Base-by-base conservation (phyloP, 106 monocot genomes). In the Apostasia shenzhenica region DNA sequence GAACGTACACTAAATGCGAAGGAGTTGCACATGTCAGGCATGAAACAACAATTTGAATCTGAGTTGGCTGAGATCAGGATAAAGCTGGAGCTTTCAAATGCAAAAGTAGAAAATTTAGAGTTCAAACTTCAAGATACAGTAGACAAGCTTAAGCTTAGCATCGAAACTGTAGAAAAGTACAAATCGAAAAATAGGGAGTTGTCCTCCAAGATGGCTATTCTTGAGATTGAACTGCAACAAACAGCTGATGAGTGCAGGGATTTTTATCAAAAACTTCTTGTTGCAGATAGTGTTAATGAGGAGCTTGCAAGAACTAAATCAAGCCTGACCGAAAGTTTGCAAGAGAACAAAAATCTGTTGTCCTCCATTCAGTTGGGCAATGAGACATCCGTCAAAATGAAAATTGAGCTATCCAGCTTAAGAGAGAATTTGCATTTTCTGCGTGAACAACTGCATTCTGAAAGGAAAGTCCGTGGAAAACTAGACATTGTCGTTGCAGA, bases 181-280 rank as follows among this genome's bases (percentile, higher is more conserved):
- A 48, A 10, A 37, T 57, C 68, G 42, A 60, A 63, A 66, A 85
- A 85, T 70, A 75, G 14, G 43, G 87, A 91, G 51, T 77, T 94
- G 75, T 72, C 66, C 45, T 81, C 85, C 60, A 88, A 77, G 66
- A 42, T 91, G 41, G 40, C 71, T 44, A 40, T 72, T 44, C 54
- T 91, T 60, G 87, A 91, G 77, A 61, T 72, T 68, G 79, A 94
- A 67, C 62, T 85, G 51, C 81, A 91, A 48, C 63, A 77, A 61
- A 70, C 67, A 40, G 81, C 70, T 57, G 70, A 75, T 69, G 81
- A 88, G 71, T 85, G 76, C 11, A 72, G 48, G 48, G 77, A 76
- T 65, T 54, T 88, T 63, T 51, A 67, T 74, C 48, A 73, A 64
- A 85, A 88, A 75, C 44, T 85, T 11, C 48, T 71, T 51, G 57